A percentile compares a stretch with the other conserved stretches of the same genome.
These are phyloP conservation scores for Leucocoprinus sp. DNA, from an alignment of 768 basidiomycete species.

Conservation along the genomic window DNA sequence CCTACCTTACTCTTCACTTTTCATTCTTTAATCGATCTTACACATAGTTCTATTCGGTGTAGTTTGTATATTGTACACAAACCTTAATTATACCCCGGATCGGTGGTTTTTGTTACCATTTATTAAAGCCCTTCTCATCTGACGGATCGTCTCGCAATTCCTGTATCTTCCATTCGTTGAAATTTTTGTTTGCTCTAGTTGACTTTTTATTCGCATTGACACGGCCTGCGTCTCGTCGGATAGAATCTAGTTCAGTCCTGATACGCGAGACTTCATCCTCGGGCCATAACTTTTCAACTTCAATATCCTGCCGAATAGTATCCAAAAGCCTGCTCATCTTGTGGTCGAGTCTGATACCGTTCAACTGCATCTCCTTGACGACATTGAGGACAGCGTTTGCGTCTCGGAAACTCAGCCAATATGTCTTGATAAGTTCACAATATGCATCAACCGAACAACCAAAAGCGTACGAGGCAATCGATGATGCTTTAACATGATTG, in stretches of 20 bases:
- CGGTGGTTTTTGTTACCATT: conserved; percentile 14
- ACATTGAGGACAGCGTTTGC: conserved; percentile 64
- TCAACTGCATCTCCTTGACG: conserved; percentile 74
- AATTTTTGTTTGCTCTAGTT: conserved; percentile 10
- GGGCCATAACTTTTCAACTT: conserved; percentile 42
- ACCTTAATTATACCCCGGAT: too few relatives aligned
- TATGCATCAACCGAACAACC: conserved; percentile 86
- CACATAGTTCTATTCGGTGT: neutral
- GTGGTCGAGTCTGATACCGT: conserved; percentile 61
- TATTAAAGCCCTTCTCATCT: conserved; percentile 42
- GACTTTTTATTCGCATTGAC: conserved; percentile 3
- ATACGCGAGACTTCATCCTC: conserved; percentile 38
- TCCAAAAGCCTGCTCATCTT: conserved; percentile 58
- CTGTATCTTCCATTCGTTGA: conserved; percentile 43
- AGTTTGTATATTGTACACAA: neutral
- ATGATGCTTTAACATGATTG: conserved; percentile 65
- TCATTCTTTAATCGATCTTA: neutral
- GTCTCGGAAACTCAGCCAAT: conserved; percentile 81
- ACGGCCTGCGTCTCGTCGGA: conserved; percentile 1
- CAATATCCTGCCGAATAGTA: conserved; percentile 53
- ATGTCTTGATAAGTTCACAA: conserved; percentile 81
- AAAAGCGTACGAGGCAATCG: conserved; percentile 75
- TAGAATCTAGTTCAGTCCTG: conserved; percentile 9
- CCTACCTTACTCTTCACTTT: neutral
- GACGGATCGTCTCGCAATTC: conserved; percentile 20